phyloP scores from a whole-genome alignment of 73 alveolate genomes.

The Uronychia setigera region DNA sequence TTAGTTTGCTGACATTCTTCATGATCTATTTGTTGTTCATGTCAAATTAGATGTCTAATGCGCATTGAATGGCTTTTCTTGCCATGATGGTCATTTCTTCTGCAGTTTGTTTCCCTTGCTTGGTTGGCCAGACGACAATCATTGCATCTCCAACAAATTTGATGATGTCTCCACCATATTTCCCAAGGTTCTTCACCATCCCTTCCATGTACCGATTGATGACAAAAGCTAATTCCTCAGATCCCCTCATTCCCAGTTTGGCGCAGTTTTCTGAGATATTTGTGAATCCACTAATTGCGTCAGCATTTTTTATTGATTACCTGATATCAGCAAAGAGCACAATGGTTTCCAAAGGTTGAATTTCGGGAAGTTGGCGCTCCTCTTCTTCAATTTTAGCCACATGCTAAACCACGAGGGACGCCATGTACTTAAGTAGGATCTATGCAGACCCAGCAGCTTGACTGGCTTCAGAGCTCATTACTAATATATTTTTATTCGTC shows the following conservation, averaged over 20 bases:
- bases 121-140: constrained; percentile 97
- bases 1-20: constrained; percentile 69
- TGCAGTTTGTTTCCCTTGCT: constrained; percentile 5
- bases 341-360: constrained; percentile 75
- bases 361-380: constrained; percentile 62
- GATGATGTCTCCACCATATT: constrained; percentile 98
- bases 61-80: constrained; percentile 91
- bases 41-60: constrained; percentile 87
- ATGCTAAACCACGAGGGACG: too few species aligned
- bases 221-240: constrained; percentile 93
- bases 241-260: constrained; percentile 91
- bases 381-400: too few species aligned
- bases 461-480: too few species aligned
- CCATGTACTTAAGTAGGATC: too few species aligned
- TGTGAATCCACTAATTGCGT: constrained; percentile 71
- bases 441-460: too few species aligned
- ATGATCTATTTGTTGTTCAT: constrained; percentile 87
- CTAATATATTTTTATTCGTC: too few species aligned
- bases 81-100: constrained; percentile 2
- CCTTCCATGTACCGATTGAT: constrained; percentile 96
- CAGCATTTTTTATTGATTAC: not conserved
- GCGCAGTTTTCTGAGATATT: constrained; percentile 88
- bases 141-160: constrained; percentile 98
- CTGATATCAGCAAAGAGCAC: constrained; percentile 83
- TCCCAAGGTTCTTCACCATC: constrained; percentile 88